Percentiles rank a stretch among this genome's conserved stretches.
phyloP scores from a whole-genome alignment of 768 basidiomycete genomes.

The Gelatoporia subvermispora region DNA sequence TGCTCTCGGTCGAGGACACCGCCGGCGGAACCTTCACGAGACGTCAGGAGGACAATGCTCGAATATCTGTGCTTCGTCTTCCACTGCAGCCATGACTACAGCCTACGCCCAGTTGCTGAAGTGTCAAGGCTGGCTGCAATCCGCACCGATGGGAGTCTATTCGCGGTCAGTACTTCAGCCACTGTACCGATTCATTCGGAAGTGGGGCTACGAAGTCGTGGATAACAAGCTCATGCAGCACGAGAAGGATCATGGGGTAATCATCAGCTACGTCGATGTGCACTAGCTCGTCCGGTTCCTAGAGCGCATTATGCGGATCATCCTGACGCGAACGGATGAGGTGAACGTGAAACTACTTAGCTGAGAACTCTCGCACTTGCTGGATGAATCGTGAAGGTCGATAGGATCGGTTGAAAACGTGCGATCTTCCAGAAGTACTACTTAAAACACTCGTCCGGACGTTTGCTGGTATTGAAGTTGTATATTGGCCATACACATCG shows the following conservation, averaged over 20 bases:
- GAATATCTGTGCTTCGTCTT: constrained; percentile 99
- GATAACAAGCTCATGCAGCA: constrained; percentile 92
- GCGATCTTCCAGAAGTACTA: constrained; percentile 99
- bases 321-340: constrained; percentile 81
- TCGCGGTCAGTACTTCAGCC: constrained; percentile 88
- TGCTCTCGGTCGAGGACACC: too few species aligned
- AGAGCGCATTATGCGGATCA: constrained; percentile 92
- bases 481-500: constrained; percentile 96
- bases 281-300: constrained; percentile 99
- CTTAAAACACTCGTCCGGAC: constrained; percentile 94
- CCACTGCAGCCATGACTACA: constrained; percentile 99
- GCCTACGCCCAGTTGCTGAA: constrained; percentile 95
- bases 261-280: constrained; percentile 98
- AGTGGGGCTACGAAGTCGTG: constrained; percentile 95
- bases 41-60: too few species aligned
- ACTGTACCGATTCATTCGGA: constrained; percentile 91
- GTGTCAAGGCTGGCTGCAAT: constrained; percentile 87
- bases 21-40: too few species aligned
- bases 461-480: constrained; percentile 99
- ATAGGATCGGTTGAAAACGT: constrained; percentile 92
- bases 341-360: constrained; percentile 33
- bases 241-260: constrained; percentile 88
- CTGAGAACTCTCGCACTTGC: constrained; percentile 88
- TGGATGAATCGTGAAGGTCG: constrained; percentile 95
- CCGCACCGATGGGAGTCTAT: constrained; percentile 95